Percentiles rank a stretch among this genome's conserved stretches.
Conservation (phyloP, 805 yeast genomes). For the Lipomyces chichibuensis region DNA sequence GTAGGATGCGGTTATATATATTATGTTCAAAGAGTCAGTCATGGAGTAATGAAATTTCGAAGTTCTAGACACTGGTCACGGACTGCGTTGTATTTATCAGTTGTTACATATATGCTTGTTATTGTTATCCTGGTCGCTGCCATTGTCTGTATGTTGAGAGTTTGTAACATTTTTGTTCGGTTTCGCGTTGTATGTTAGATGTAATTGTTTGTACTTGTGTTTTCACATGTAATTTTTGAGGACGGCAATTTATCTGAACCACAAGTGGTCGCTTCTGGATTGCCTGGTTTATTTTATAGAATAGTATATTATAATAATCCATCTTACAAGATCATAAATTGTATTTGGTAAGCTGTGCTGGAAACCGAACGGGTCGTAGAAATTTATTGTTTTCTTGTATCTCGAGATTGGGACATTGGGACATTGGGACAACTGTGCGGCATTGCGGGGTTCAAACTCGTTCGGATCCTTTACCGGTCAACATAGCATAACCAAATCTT, state of each 20-base stretch:
- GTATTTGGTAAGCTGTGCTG: too few relatives aligned
- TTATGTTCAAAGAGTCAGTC: not conserved
- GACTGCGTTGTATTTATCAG: slow-evolving; percentile 1
- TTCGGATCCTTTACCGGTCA: too few relatives aligned
- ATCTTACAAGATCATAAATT: too few relatives aligned
- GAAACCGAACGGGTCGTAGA: too few relatives aligned
- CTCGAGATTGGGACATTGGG: too few relatives aligned
- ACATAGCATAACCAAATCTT: too few relatives aligned
- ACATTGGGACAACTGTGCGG: too few relatives aligned
- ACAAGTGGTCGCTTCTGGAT: too few relatives aligned
- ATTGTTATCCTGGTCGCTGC: not conserved
- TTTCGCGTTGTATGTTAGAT: not conserved
- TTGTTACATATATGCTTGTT: not conserved
- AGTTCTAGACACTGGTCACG: not conserved
- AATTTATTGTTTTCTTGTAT: too few relatives aligned
- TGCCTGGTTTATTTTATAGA: too few relatives aligned
- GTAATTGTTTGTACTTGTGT: not conserved
- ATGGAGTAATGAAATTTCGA: not conserved
- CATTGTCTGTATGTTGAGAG: not conserved
- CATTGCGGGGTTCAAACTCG: too few relatives aligned
- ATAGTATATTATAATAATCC: too few relatives aligned
- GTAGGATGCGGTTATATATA: not conserved
- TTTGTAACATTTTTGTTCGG: not conserved
- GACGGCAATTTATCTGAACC: not conserved
- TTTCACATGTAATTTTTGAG: not conserved